Percentiles rank a stretch among this genome's conserved stretches.
phyloP scores from a whole-genome alignment of 2,329 filamentous ascomycete species.

The Daldinia sp. region DNA sequence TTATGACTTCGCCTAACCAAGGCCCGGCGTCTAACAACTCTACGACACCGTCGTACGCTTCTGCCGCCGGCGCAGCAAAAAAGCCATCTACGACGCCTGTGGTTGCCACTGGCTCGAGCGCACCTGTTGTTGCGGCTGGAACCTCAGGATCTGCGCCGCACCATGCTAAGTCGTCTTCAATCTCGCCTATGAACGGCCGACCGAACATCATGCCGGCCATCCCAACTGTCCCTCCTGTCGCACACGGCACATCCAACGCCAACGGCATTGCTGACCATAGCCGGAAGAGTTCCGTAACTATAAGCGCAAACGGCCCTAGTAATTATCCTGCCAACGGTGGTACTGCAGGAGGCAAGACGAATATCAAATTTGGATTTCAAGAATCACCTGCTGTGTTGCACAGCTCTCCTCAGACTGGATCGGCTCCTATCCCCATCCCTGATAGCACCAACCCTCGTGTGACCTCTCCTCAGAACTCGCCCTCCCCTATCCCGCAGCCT shows the following conservation, averaged over 20 bases:
- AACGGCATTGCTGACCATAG: conserved; percentile 78
- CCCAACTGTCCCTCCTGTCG: conserved; percentile 69
- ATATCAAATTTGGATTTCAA: conserved; percentile 84
- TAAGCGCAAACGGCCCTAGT: conserved; percentile 81
- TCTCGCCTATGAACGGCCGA: conserved; percentile 87
- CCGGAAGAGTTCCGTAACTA: conserved; percentile 90
- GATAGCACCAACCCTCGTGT: conserved; percentile 72
- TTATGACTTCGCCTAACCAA: conserved; percentile 69
- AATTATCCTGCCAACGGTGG: conserved; percentile 82
- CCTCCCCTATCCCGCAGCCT: conserved; percentile 91
- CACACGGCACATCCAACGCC: conserved; percentile 67
- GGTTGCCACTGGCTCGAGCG: conserved; percentile 66
- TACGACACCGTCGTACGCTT: conserved; percentile 71
- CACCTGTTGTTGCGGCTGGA: conserved; percentile 63
- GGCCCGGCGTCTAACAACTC: conserved; percentile 65
- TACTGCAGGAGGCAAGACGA: conserved; percentile 66
- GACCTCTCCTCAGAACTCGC: conserved; percentile 85
- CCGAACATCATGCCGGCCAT: conserved; percentile 74
- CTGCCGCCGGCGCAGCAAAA: conserved; percentile 69
- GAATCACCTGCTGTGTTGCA: conserved; percentile 73
- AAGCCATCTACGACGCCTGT: conserved; percentile 68
- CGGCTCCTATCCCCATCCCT: conserved; percentile 70
- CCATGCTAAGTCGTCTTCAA: conserved; percentile 71
- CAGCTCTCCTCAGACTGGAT: conserved; percentile 68
- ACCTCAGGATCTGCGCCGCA: conserved; percentile 62